Base-by-base conservation (phyloP, 225 moss, liverwort and hornwort genomes). In the Physcomitrium patens region DNA sequence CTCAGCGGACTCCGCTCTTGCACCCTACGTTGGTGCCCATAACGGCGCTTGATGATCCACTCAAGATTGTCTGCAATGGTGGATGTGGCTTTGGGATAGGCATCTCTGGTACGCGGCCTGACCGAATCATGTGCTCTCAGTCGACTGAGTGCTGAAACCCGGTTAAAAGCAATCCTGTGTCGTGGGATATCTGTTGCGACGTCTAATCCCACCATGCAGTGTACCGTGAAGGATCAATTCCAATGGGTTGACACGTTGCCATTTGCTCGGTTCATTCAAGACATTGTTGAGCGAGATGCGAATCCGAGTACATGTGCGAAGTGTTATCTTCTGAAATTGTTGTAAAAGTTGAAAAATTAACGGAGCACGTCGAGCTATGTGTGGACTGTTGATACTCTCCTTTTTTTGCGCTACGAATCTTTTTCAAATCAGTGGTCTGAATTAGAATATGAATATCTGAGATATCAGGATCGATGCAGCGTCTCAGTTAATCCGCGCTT, bases 41-140 rank as follows among this genome's bases (percentile, higher is more conserved):
- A 5, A 72, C 83, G 48, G 60, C 75, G 66, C 68, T 70, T 16
- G 57, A 74, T 60, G 89, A 85, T 66, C 86, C 83, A 0, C 82
- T 89, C 71, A 83, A 74, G 68, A 71, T 65, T 14, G 89, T 96
- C 8, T 91, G 93, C 79, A 85, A 82, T 74, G 93, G 95, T 12
- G 95, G 91, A 71, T 96, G 93, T 77, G 93, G 95, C 52, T 91
- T 91, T 63, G 95, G 85, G 52, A 80, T 96, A 22, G 93, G 89
- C 9, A 89, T 93, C 70, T 91, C 93, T 76, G 93, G 93, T 93
- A 84, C 68, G 82, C 78, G 31, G 59, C 58, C 72, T 71, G 76
- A 76, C 65, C 80, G 67, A 65, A 24, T 57, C 50, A 69, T 62
- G 45, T 72, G 12, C 68, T 37, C 70, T 66, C 22, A 56, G 23